These are phyloP conservation scores for Lactarius sp. DNA, from an alignment of 768 basidiomycete genomes.

Conservation along the genomic window DNA sequence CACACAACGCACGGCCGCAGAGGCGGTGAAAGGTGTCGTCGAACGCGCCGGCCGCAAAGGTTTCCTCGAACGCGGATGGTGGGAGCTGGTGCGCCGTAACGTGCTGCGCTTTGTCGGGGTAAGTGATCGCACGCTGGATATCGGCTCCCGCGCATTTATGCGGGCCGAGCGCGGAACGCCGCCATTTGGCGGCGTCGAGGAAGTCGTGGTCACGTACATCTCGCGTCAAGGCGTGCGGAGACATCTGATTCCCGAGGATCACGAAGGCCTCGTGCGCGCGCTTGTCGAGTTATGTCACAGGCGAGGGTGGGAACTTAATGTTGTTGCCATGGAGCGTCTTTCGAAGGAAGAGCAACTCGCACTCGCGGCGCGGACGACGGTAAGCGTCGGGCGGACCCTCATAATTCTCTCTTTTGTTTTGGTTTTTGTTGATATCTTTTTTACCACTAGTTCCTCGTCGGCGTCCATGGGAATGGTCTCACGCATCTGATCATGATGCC, in stretches of 20 bases:
- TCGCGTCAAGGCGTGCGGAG: constrained; percentile 57
- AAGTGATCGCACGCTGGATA: constrained; percentile 32
- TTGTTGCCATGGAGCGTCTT: constrained; percentile 59
- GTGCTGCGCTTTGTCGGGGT: constrained; percentile 67
- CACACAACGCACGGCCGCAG: constrained; percentile 68
- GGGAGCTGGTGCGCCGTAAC: constrained; percentile 65
- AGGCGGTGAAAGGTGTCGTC: constrained; percentile 41
- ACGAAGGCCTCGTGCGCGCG: constrained; percentile 47
- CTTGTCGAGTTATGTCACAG: constrained; percentile 46
- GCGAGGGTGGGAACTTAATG: constrained; percentile 53
- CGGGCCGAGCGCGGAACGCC: constrained; percentile 7
- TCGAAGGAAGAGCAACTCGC: constrained; percentile 72
- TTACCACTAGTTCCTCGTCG: constrained; percentile 21
- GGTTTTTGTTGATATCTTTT: neutral
- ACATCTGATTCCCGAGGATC: constrained; percentile 51
- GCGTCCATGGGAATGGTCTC: constrained; percentile 59
- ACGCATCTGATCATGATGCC: constrained; percentile 87
- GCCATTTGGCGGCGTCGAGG: constrained; percentile 28
- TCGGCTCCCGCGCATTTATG: constrained; percentile 26
- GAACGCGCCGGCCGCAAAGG: constrained; percentile 42
- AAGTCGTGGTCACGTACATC: constrained; percentile 68
- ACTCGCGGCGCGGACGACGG: constrained; percentile 63
- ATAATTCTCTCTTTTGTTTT: neutral
- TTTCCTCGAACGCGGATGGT: constrained; percentile 53
- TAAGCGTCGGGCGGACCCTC: constrained; percentile 33